Evolutionary conservation across 2,329 filamentous ascomycete genomes (phyloP).

Genomic region (Pseudogymnoascus verrucosus): DNA sequence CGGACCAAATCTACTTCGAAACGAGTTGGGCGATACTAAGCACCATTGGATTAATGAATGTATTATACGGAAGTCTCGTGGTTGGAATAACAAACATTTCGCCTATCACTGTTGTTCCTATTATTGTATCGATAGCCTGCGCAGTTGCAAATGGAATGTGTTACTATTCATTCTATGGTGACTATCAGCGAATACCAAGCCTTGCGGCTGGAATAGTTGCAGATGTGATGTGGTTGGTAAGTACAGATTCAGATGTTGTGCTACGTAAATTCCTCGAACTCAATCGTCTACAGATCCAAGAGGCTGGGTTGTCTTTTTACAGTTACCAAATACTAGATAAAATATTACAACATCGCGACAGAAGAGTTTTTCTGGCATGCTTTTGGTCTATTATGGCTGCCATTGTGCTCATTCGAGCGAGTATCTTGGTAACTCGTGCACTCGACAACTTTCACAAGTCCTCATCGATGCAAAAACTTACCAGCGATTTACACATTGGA

Average conservation of each 20-base stretch:
- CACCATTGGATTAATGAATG: slow-evolving; percentile 35
- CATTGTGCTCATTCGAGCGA: slow-evolving; percentile 40
- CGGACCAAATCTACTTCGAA: slow-evolving; percentile 34
- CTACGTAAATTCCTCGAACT: not conserved
- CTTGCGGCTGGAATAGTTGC: slow-evolving; percentile 33
- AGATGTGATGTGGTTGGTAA: slow-evolving; percentile 35
- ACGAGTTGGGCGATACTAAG: slow-evolving; percentile 39
- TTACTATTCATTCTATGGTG: slow-evolving; percentile 35
- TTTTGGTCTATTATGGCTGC: slow-evolving; percentile 50
- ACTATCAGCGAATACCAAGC: slow-evolving; percentile 19
- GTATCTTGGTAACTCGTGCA: slow-evolving; percentile 29
- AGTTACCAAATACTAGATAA: slow-evolving; percentile 46
- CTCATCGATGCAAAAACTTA: not conserved
- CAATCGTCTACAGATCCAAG: slow-evolving; percentile 31
- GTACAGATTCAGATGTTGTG: slow-evolving; percentile 3
- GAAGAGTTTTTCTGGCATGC: slow-evolving; percentile 40
- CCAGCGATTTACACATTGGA: slow-evolving; percentile 30
- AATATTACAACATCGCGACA: slow-evolving; percentile 37
- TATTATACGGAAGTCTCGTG: slow-evolving; percentile 33
- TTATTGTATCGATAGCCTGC: slow-evolving; percentile 31
- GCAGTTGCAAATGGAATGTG: slow-evolving; percentile 37
- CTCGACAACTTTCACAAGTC: not conserved
- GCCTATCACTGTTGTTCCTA: slow-evolving; percentile 33
- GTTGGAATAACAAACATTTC: slow-evolving; percentile 34
- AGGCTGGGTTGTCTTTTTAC: slow-evolving; percentile 38